A percentile compares a stretch with the other conserved stretches of the same genome.
Evolutionary conservation across 768 basidiomycete species (phyloP).

Genomic region (Tylopilus subfusipes): DNA sequence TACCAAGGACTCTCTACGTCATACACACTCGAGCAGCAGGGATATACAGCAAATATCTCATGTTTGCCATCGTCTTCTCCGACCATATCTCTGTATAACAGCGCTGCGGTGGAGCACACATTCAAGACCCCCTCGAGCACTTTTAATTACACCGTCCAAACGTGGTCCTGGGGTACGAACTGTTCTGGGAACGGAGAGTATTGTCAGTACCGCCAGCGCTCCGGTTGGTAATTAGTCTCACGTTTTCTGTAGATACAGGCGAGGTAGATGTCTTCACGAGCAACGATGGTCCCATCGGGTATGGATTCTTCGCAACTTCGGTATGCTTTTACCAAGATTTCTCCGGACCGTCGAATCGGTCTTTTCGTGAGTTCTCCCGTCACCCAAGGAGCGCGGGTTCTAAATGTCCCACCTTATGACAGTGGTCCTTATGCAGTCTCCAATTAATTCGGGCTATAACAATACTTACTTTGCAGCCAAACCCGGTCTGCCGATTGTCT

Average conservation of each 20-base stretch:
- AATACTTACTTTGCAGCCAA: not conserved
- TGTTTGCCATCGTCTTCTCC: not conserved
- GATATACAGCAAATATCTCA: not conserved
- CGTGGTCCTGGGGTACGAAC: not conserved
- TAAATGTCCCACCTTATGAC: not conserved
- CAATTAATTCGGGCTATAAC: not conserved
- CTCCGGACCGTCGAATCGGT: not conserved
- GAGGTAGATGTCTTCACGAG: not conserved
- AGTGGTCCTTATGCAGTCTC: not conserved
- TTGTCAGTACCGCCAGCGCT: not conserved
- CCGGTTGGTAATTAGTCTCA: not conserved
- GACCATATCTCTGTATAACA: not conserved
- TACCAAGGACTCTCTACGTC: not conserved
- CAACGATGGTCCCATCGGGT: too few relatives aligned
- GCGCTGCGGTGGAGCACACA: not conserved
- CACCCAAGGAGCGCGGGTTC: not conserved
- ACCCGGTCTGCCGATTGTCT: not conserved
- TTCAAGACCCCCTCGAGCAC: not conserved
- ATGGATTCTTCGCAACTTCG: not conserved
- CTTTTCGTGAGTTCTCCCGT: not conserved
- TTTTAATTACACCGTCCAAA: not conserved
- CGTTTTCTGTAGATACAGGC: not conserved
- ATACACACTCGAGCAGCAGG: not conserved
- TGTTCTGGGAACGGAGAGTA: not conserved
- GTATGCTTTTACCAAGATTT: too few relatives aligned